Conservation (phyloP, 1,139 yeast genomes). For the Meyerozyma athensensis region DNA sequence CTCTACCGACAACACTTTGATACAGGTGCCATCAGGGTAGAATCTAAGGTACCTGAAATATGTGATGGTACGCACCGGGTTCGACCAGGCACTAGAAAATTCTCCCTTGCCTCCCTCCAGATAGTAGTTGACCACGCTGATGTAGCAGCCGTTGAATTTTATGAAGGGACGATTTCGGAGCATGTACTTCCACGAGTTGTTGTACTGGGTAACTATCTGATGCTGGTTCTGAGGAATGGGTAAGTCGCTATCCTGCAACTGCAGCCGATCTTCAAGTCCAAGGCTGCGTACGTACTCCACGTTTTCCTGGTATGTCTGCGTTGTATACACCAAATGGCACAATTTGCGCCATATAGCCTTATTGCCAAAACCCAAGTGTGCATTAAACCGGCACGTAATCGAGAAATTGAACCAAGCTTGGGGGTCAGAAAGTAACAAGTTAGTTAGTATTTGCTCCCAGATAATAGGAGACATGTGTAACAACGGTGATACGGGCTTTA, state of each 20-base stretch:
- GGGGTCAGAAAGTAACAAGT: slow-evolving; percentile 48
- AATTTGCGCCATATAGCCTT: slow-evolving; percentile 54
- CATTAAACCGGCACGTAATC: slow-evolving; percentile 56
- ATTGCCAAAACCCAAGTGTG: slow-evolving; percentile 57
- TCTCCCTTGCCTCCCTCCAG: slow-evolving; percentile 73
- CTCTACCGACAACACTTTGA: slow-evolving; percentile 58
- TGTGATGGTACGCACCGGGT: slow-evolving; percentile 78
- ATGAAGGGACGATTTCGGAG: slow-evolving; percentile 53
- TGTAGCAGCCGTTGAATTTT: slow-evolving; percentile 78
- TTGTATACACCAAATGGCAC: slow-evolving; percentile 51
- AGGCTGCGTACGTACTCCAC: slow-evolving; percentile 15
- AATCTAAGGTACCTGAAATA: slow-evolving; percentile 84
- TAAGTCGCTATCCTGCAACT: slow-evolving; percentile 21
- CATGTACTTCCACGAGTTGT: slow-evolving; percentile 53
- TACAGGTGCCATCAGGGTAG: slow-evolving; percentile 71
- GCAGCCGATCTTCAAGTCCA: slow-evolving; percentile 5
- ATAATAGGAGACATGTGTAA: slow-evolving; percentile 63
- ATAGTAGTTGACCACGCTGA: slow-evolving; percentile 78
- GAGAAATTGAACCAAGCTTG: slow-evolving; percentile 67
- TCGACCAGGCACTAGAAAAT: slow-evolving; percentile 62
- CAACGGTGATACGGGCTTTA: slow-evolving; percentile 50
- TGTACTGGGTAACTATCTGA: slow-evolving; percentile 43
- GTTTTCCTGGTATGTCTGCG: slow-evolving; percentile 49
- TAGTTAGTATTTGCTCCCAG: slow-evolving; percentile 48
- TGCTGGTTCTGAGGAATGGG: slow-evolving; percentile 42